These are phyloP conservation scores for Kwoniella europaea DNA, from an alignment of 768 basidiomycete species.

Conservation along the genomic window DNA sequence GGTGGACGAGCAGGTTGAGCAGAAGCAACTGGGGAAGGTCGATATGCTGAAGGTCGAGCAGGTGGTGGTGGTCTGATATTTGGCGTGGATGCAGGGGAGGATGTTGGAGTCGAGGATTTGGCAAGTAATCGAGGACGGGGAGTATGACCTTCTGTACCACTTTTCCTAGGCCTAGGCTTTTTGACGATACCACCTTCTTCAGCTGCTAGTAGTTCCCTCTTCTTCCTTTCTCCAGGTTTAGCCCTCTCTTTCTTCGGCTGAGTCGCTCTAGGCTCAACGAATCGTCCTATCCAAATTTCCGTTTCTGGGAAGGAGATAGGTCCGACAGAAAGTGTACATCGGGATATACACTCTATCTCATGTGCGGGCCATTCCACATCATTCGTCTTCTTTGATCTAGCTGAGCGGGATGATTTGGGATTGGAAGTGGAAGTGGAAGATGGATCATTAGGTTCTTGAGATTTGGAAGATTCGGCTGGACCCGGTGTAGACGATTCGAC, in stretches of 20 bases:
- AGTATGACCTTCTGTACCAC: background rate
- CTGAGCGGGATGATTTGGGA: conserved; percentile 5
- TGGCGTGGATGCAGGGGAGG: background rate
- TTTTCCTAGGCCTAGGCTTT: background rate
- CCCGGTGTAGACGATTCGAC: conserved; percentile 6
- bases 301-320: conserved; percentile 48
- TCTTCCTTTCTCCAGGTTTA: conserved; percentile 26
- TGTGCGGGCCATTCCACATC: conserved; percentile 42
- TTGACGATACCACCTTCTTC: conserved; percentile 1
- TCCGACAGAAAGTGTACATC: conserved; percentile 44
- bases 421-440: conserved; percentile 2
- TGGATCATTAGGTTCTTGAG: background rate
- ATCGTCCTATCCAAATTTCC: conserved; percentile 52
- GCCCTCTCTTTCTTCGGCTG: conserved; percentile 26
- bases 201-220: conserved; percentile 19
- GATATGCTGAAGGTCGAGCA: background rate
- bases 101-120: background rate
- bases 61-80: background rate
- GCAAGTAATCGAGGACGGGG: background rate
- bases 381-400: conserved; percentile 24
- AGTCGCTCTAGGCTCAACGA: conserved; percentile 40
- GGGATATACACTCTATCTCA: conserved; percentile 49
- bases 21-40: background rate
- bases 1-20: background rate
- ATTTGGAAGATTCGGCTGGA: conserved; percentile 6